Evolutionary conservation across 371 early-diverging fungal genomes (phyloP).

Genomic region (Mucor velutinosus): DNA sequence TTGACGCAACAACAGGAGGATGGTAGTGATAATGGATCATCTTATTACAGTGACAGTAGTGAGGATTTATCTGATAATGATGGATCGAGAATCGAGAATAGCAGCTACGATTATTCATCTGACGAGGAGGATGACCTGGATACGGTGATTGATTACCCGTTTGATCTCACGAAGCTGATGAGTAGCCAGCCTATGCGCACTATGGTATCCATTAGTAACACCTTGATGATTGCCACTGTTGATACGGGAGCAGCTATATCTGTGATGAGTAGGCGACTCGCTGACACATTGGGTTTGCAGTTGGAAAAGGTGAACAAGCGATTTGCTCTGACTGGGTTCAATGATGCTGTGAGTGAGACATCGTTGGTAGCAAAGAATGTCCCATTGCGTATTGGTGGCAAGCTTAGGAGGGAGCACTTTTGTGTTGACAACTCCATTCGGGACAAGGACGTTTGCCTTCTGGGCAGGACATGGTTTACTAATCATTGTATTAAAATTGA

Average conservation of each 20-base stretch:
- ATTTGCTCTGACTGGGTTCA: neutral
- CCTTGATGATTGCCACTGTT: constrained; percentile 5
- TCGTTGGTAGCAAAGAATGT: constrained; percentile 13
- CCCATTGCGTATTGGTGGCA: constrained; percentile 12
- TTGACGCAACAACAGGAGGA: neutral
- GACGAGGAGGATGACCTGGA: neutral
- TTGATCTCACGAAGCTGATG: neutral
- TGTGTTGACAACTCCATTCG: constrained; percentile 6
- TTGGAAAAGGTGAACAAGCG: neutral
- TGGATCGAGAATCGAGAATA: too few relatives aligned
- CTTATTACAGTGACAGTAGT: too few relatives aligned
- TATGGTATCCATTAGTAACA: constrained; percentile 3
- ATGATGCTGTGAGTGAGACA: neutral
- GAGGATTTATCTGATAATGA: too few relatives aligned
- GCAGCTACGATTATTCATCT: neutral
- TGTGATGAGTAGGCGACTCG: constrained; percentile 9
- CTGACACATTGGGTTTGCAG: neutral
- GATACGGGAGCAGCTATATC: constrained; percentile 25
- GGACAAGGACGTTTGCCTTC: neutral
- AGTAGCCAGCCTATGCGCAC: constrained; percentile 1
- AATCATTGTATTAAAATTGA: constrained; percentile 1
- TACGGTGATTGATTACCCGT: constrained; percentile 7
- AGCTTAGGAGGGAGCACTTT: constrained; percentile 14
- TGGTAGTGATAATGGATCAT: too few relatives aligned
- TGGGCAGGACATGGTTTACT: constrained; percentile 10